Evolutionary conservation across 768 basidiomycete species (phyloP).

Genomic region (Leccinum fibrillosum): DNA sequence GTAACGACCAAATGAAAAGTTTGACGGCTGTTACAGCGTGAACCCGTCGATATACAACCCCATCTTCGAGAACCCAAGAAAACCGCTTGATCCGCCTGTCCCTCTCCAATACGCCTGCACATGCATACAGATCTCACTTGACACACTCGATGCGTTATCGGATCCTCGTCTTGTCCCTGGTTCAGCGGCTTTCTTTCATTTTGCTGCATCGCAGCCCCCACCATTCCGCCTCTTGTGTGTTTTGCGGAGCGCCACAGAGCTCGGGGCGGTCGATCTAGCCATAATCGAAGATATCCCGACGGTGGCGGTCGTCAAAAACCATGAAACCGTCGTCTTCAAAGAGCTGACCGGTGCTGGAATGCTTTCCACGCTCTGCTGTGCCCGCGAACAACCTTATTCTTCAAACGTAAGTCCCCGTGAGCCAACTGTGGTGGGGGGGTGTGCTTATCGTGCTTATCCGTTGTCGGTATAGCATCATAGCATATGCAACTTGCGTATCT

Average conservation of each 20-base stretch:
- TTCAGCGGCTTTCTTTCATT: slow-evolving; percentile 36
- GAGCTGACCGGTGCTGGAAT: slow-evolving; percentile 35
- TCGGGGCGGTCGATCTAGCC: slow-evolving; percentile 41
- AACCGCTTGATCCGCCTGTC: slow-evolving; percentile 40
- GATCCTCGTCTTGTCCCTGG: slow-evolving; percentile 40
- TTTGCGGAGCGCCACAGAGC: slow-evolving; percentile 35
- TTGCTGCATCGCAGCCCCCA: slow-evolving; percentile 32
- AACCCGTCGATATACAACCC: slow-evolving; percentile 32
- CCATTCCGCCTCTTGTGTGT: slow-evolving; percentile 42
- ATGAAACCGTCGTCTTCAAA: slow-evolving; percentile 41
- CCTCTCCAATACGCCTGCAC: slow-evolving; percentile 45
- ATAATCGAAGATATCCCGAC: slow-evolving; percentile 41
- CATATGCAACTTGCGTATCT: slow-evolving; percentile 49
- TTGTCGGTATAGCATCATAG: slow-evolving; percentile 38
- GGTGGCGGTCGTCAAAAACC: slow-evolving; percentile 40
- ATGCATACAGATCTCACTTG: slow-evolving; percentile 41
- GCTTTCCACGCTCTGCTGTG: slow-evolving; percentile 39
- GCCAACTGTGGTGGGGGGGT: no score
- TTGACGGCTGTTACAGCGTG: slow-evolving; percentile 20
- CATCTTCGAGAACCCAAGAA: slow-evolving; percentile 31
- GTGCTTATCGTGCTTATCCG: slow-evolving; percentile 16
- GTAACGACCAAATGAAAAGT: not conserved
- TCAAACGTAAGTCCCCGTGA: slow-evolving; percentile 19
- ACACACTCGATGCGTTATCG: slow-evolving; percentile 41
- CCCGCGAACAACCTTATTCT: slow-evolving; percentile 29